Evolutionary conservation across 1,284 basidiomycete species (phyloP).

Genomic region (Peniophora sp.): DNA sequence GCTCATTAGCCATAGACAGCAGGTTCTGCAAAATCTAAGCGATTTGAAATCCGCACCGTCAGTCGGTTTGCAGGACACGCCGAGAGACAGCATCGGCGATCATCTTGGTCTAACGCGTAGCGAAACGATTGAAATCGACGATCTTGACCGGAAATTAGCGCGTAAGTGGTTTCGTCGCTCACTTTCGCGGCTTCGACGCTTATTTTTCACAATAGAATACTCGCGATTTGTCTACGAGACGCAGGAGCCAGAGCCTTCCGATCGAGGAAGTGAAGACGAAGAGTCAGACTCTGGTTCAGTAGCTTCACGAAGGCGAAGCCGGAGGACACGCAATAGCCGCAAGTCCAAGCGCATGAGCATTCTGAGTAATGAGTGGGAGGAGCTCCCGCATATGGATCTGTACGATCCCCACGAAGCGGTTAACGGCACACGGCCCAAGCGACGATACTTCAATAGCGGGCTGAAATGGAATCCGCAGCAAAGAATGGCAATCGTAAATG

Average conservation of each 20-base stretch:
- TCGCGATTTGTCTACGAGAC: background rate
- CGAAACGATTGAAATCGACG: conserved; percentile 39
- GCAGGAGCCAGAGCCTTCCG: background rate
- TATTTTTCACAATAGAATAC: background rate
- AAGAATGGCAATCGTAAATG: background rate
- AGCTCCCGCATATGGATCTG: background rate
- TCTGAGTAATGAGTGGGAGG: background rate
- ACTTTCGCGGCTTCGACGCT: background rate
- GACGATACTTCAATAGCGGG: background rate
- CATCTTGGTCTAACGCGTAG: conserved; percentile 50
- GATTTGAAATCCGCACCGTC: conserved; percentile 80
- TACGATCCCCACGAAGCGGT: background rate
- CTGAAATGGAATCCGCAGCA: background rate
- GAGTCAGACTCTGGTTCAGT: background rate
- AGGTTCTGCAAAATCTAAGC: conserved; percentile 74
- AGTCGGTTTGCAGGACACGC: conserved; percentile 82
- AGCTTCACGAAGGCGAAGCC: background rate
- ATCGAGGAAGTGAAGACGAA: background rate
- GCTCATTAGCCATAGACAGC: conserved; percentile 34
- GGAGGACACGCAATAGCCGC: background rate
- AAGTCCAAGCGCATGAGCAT: background rate
- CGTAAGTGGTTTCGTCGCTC: conserved; percentile 36
- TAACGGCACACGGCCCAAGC: background rate
- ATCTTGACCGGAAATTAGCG: conserved; percentile 62
- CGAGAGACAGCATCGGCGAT: conserved; percentile 54